Evolutionary conservation across 345 rosid species (phyloP), one percentile per base, ranked within the genome.

Genomic region (Nasturtium officinale): DNA sequence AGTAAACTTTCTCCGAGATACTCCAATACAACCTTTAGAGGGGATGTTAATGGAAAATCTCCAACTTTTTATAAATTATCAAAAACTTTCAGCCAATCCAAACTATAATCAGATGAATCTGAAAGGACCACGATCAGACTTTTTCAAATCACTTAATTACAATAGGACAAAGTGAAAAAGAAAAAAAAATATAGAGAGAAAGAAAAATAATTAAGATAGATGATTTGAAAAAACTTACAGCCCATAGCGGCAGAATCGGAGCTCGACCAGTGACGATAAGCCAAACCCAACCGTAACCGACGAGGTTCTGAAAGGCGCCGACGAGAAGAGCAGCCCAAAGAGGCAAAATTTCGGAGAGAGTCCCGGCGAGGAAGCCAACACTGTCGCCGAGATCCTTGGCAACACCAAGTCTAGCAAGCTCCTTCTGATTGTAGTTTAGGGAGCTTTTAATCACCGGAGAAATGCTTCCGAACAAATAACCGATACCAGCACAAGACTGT

Each of bases 241-340:
- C 96, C 99, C 98, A 96, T 69, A 96, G 57, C 61, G 98, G 99
- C 58, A 92, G 76, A 82, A 77, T 68, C 4, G 98, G 91, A 69
- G 83, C 86, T 76, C 85, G 80, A 4, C 92, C 89, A 10, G 96
- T 87, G 47, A 87, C 90, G 65, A 92, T 74, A 72, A 92, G 87
- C 99, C 99, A 96, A 76, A 96, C 90, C 96, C 95, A 89, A 2
- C 99, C 98, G 54, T 92, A 92, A 35, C 99, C 98, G 68, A 90
- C 42, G 66, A 96, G 81, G 65, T 92, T 96, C 83, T 89, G 99
- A 51, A 96, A 33, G 58, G 91, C 96, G 30, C 99, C 99, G 37
- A 96, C 89, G 30, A 92, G 86, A 74, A 90, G 82, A 80, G 92
- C 92, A 16, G 91, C 98, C 99, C 99, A 96, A 3, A 96, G 63